phyloP scores from a whole-genome alignment of 2,329 filamentous ascomycete species.

The Trichoderma koningii region DNA sequence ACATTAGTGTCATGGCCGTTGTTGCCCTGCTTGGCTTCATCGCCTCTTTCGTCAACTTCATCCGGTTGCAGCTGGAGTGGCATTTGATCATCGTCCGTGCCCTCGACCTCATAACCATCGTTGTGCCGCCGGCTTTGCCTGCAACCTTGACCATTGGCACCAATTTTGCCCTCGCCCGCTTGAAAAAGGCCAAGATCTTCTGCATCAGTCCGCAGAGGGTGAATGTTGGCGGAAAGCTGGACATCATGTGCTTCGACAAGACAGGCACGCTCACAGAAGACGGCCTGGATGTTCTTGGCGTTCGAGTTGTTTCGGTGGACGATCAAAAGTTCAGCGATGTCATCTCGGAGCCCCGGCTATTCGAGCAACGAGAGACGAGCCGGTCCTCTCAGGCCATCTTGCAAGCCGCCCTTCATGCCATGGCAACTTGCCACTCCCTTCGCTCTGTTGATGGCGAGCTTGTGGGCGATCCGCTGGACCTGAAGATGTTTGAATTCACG shows the following conservation, averaged over 20 bases:
- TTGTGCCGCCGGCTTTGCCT: conserved; percentile 91
- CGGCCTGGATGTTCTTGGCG: conserved; percentile 87
- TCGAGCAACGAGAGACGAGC: conserved; percentile 51
- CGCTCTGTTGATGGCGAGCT: conserved; percentile 84
- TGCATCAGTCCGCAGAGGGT: conserved; percentile 97
- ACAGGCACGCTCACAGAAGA: conserved; percentile 98
- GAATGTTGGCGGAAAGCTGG: conserved; percentile 93
- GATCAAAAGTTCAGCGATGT: conserved; percentile 72
- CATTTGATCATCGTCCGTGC: conserved; percentile 90
- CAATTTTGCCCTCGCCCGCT: conserved; percentile 84
- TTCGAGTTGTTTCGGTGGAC: conserved; percentile 71
- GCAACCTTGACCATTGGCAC: conserved; percentile 95
- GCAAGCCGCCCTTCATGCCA: conserved; percentile 77
- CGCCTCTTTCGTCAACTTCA: conserved; percentile 90
- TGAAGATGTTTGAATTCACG: conserved; percentile 99
- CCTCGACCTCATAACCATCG: conserved; percentile 93
- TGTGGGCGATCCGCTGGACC: conserved; percentile 88
- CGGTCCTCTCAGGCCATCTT: conserved; percentile 40
- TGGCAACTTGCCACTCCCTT: conserved; percentile 96
- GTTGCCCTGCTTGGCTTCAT: conserved; percentile 86
- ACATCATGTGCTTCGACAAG: conserved; percentile 97
- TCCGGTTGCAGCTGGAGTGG: conserved; percentile 80
- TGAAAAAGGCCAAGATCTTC: conserved; percentile 90
- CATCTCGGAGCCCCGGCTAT: conserved; percentile 62
- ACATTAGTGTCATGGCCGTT: conserved; percentile 93